Base-by-base conservation (phyloP, 148 eudicot genomes). In the Dysphania ambrosioides region DNA sequence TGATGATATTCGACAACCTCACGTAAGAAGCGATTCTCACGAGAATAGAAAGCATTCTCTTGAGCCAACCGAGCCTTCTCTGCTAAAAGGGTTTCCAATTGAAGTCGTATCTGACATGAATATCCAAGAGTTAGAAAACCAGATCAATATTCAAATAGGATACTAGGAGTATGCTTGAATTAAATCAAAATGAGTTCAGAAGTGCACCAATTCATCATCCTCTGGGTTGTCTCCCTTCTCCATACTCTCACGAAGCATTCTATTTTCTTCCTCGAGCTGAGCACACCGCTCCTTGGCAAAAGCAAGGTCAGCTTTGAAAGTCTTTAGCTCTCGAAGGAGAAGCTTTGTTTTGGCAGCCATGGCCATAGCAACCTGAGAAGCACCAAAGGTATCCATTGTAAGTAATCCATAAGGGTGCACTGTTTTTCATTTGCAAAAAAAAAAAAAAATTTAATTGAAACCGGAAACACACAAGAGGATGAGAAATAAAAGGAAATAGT, bases 1-100 rank as follows among this genome's bases (percentile, higher is more conserved):
- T 92, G 97, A 78, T 92, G 95, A 73, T 92, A 92, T 61, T 92
- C 97, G 19, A 92, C 95, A 40, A 92, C 89, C 80, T 92, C 97
- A 72, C 95, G 84, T 32, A 92, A 74, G 74, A 92, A 92, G 41
- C 95, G 94, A 66, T 92, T 92, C 76, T 92, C 97, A 47, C 97
- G 84, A 49, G 95, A 89, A 42, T 72, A 84, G 16, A 88, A 88
- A 10, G 94, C 83, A 72, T 92, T 92, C 86, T 92, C 97, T 75
- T 90, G 97, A 2, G 92, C 94, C 73, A 92, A 82, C 56, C 95
- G 86, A 57, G 95, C 89, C 79, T 92, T 92, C 86, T 92, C 97
- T 34, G 90, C 91, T 74, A 92, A 79, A 55, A 92, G 97, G 63
- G 88, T 78, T 80, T 92, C 97, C 51, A 92, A 86, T 76, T 92